These are phyloP conservation scores for Podosphaera fusca DNA, from an alignment of 2,329 filamentous ascomycete genomes.

Conservation along the genomic window DNA sequence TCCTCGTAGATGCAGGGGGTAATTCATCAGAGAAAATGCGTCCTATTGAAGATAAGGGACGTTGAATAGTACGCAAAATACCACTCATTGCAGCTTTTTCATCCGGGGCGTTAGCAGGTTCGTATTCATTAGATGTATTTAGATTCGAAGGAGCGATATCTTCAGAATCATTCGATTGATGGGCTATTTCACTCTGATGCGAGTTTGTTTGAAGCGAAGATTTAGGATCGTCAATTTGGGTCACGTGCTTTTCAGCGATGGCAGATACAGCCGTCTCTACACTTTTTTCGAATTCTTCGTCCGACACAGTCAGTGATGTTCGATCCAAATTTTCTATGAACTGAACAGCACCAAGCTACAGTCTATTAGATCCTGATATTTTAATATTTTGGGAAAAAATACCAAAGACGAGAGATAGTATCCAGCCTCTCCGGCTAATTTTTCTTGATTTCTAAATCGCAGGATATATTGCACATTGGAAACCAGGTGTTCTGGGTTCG, in stretches of 20 bases:
- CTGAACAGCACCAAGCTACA: constrained; percentile 70
- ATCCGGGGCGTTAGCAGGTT: constrained; percentile 30
- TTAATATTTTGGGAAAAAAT: constrained; percentile 13
- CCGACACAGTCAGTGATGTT: constrained; percentile 75
- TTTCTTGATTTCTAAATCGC: constrained; percentile 90
- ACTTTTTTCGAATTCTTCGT: constrained; percentile 86
- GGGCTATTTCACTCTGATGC: constrained; percentile 26
- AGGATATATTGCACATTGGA: constrained; percentile 97
- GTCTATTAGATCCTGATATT: not conserved
- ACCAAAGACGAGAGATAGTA: constrained; percentile 93
- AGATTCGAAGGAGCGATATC: constrained; percentile 32
- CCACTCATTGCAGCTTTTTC: constrained; percentile 67
- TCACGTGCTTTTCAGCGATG: constrained; percentile 73
- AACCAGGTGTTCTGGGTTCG: constrained; percentile 83
- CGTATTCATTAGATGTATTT: constrained; percentile 29
- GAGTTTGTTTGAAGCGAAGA: constrained; percentile 15
- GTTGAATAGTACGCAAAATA: constrained; percentile 73
- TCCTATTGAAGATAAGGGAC: constrained; percentile 73
- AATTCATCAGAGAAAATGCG: constrained; percentile 73
- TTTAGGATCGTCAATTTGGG: constrained; percentile 19
- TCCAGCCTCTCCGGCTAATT: constrained; percentile 87
- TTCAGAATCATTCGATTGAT: constrained; percentile 35
- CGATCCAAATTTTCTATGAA: constrained; percentile 94
- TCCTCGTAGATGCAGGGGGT: constrained; percentile 18
- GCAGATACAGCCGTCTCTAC: constrained; percentile 92